Evolutionary conservation across 108 stramenopile species (phyloP).

Genomic region (Craspedostauros australis): DNA sequence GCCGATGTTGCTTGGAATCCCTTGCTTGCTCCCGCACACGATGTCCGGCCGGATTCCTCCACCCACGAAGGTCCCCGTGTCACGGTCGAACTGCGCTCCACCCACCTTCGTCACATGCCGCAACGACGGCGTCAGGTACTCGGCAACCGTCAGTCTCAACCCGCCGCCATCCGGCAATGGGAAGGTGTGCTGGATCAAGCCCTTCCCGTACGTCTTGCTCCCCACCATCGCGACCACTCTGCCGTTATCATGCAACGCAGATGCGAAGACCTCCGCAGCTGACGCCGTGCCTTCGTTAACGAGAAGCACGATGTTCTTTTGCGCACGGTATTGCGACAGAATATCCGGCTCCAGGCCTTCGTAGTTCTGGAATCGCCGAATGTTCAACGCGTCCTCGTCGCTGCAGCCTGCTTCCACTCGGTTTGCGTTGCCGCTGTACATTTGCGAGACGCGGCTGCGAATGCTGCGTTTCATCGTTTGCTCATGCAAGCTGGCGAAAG

Average conservation of each 20-base stretch:
- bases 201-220: constrained; percentile 73
- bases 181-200: constrained; percentile 83
- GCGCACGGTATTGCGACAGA: constrained; percentile 12
- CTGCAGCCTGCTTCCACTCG: background rate
- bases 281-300: constrained; percentile 85
- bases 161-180: constrained; percentile 86
- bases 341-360: background rate
- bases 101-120: constrained; percentile 77
- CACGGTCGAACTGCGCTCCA: constrained; percentile 36
- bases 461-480: constrained; percentile 60
- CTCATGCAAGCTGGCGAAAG: constrained; percentile 65
- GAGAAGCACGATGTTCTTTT: constrained; percentile 67
- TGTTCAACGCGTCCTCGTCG: background rate
- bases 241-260: constrained; percentile 72
- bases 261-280: constrained; percentile 77
- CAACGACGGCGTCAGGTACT: constrained; percentile 70
- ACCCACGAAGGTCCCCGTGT: constrained; percentile 27
- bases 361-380: background rate
- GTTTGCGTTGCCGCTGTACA: background rate
- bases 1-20: constrained; percentile 67
- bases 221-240: constrained; percentile 68
- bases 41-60: constrained; percentile 72
- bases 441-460: constrained; percentile 14
- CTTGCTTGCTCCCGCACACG: constrained; percentile 56
- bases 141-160: constrained; percentile 74